Evolutionary conservation across 176 grass and related monocot species (phyloP), one percentile per base, ranked within the genome.

Genomic region (Eremochloa ophiuroides): DNA sequence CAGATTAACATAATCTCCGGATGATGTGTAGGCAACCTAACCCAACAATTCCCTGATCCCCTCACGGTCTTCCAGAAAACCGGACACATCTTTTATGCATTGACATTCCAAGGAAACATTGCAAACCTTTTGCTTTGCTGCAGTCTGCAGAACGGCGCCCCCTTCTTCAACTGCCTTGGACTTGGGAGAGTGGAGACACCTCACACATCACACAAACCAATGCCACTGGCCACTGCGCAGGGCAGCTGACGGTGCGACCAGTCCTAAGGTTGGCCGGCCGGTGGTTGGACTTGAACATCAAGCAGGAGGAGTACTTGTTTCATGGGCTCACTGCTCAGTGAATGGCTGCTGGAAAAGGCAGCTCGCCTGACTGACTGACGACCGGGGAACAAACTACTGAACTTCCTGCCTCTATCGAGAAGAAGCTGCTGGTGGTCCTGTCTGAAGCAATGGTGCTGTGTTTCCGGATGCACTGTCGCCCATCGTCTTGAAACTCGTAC

Each of bases 1-100:
- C 25, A 26, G 6, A 60, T 8, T 59, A 88, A 59, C 11, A 66
- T 10, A 68, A 68, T 61, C 68, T 23, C 1, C 8, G 10, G 60
- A 20, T 18, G 65, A 30, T 38, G 30, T 2, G 66, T 59, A 66
- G 81, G 35, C 13, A 80, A 39, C 81, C 76, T 53, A 89, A 80
- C 82, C 68, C 33, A 63, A 70, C 23, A 26, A 27, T 12, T 2
- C n/a, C 11, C 23, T 14, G 15, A 75, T 62, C 82, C 9, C 10
- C 62, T 70, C 71, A 63, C 87, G 55, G 53, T 89, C 34, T 81
- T 89, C 71, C 16, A 62, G 31, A 27, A 31, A 63, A 53, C 63
- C 27, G 23, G 51, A n/a, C n/a, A 15, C 62, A 63, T 69, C 26
- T 75, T 80, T 73, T 33, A 7, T 20, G 69, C 82, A 50, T 84